A percentile compares a stretch with the other conserved stretches of the same genome.
Conservation (phyloP, 106 monocot species). For the Platanthera zijinensis region DNA sequence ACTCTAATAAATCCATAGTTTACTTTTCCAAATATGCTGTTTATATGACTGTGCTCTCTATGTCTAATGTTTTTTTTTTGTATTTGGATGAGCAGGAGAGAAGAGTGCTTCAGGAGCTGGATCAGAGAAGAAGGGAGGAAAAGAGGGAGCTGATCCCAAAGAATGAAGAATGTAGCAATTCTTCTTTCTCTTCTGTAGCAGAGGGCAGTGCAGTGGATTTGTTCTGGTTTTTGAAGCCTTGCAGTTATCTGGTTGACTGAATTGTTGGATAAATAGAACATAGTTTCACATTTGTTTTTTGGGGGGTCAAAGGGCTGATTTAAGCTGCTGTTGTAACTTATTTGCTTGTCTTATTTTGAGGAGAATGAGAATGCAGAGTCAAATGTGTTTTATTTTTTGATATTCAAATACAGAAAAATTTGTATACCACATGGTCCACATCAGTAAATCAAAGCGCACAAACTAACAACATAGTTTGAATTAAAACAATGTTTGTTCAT, state of each 20-base stretch:
- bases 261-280: neutral
- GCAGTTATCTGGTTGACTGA: constrained; percentile 47
- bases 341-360: neutral
- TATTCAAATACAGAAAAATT: too few species aligned
- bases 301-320: neutral
- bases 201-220: constrained; percentile 45
- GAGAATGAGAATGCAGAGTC: neutral
- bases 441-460: too few species aligned
- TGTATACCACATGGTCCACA: too few species aligned
- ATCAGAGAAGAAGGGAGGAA: constrained; percentile 24
- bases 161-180: constrained; percentile 14
- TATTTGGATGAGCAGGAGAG: constrained; percentile 18
- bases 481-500: too few species aligned
- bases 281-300: neutral
- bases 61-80: neutral
- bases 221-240: constrained; percentile 93
- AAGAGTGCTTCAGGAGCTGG: constrained; percentile 48
- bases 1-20: neutral
- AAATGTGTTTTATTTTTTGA: neutral
- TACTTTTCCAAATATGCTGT: neutral
- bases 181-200: constrained; percentile 14
- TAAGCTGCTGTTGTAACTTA: neutral
- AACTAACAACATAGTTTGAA: too few species aligned
- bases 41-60: neutral
- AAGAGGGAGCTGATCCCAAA: constrained; percentile 15